Percentiles rank a stretch among this genome's conserved stretches.
These are phyloP conservation scores for Coccomyxa sp. DNA, from an alignment of 139 green algal species.

Conservation along the genomic window DNA sequence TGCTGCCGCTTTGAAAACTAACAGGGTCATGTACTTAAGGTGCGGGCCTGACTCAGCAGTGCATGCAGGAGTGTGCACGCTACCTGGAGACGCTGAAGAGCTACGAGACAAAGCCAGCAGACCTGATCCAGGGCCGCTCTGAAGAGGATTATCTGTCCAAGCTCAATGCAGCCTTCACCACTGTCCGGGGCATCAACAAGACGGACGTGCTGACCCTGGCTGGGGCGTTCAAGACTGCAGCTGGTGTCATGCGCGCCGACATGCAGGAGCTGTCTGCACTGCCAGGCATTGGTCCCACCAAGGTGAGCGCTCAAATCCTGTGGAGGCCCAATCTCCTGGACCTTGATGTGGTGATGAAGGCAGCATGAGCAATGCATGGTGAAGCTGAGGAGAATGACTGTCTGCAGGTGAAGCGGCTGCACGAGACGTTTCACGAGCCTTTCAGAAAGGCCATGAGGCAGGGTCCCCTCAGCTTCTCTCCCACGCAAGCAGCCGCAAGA, in stretches of 20 bases:
- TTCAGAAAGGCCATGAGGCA: slow-evolving; percentile 25
- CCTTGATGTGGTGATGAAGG: neutral
- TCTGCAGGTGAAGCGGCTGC: slow-evolving; percentile 28
- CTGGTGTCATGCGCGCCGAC: slow-evolving; percentile 37
- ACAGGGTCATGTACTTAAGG: too few species aligned
- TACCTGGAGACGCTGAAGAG: slow-evolving; percentile 93
- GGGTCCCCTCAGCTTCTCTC: neutral
- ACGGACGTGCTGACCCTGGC: slow-evolving; percentile 73
- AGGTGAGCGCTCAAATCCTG: slow-evolving; percentile 54
- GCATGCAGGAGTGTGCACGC: slow-evolving; percentile 82
- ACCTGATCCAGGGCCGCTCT: slow-evolving; percentile 59
- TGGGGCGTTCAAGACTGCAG: slow-evolving; percentile 33
- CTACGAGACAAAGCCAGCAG: slow-evolving; percentile 88
- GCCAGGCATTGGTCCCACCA: slow-evolving; percentile 86
- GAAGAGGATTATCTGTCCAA: slow-evolving; percentile 79
- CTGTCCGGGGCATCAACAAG: slow-evolving; percentile 64
- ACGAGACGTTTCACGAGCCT: slow-evolving; percentile 55
- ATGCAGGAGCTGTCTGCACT: slow-evolving; percentile 66
- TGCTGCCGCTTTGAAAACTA: too few species aligned
- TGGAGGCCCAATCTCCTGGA: neutral
- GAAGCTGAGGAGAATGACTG: neutral
- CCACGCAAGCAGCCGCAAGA: neutral
- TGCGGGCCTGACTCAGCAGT: too few species aligned
- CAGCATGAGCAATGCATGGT: neutral
- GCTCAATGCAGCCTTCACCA: slow-evolving; percentile 61